Evolutionary conservation across 1,284 basidiomycete species (phyloP).

Genomic region (Abortiporus biennis): DNA sequence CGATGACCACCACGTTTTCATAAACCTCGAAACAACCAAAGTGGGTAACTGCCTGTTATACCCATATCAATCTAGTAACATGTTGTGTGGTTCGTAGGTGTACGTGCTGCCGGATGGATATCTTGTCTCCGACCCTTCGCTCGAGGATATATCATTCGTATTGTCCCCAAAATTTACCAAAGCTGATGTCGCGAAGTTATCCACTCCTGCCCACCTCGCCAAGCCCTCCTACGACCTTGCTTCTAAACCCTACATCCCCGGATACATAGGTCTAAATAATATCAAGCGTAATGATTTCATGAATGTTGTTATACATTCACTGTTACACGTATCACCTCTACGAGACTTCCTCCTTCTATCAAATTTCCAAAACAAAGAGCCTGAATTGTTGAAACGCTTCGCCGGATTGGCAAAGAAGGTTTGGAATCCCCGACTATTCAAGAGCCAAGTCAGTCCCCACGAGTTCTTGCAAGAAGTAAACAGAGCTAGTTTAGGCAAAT

Average conservation of each 20-base stretch:
- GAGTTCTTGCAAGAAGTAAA: slow-evolving; percentile 97
- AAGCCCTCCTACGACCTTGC: slow-evolving; percentile 81
- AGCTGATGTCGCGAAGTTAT: slow-evolving; percentile 43
- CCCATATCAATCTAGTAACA: slow-evolving; percentile 8
- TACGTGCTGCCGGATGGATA: slow-evolving; percentile 99
- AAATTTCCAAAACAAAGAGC: slow-evolving; percentile 61
- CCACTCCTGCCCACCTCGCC: slow-evolving; percentile 54
- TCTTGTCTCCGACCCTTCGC: slow-evolving; percentile 88
- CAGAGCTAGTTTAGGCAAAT: slow-evolving; percentile 82
- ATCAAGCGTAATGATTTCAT: slow-evolving; percentile 97
- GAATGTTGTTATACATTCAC: slow-evolving; percentile 93
- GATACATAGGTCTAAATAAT: slow-evolving; percentile 96
- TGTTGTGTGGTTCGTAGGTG: slow-evolving; percentile 51
- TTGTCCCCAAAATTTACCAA: slow-evolving; percentile 80
- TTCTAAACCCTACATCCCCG: slow-evolving; percentile 81
- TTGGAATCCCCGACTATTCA: slow-evolving; percentile 96
- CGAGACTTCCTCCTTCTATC: slow-evolving; percentile 85
- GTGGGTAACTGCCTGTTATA: slow-evolving; percentile 34
- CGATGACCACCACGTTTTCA: slow-evolving; percentile 97
- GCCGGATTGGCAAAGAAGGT: slow-evolving; percentile 84
- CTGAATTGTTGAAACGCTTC: slow-evolving; percentile 88
- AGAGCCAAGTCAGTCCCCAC: slow-evolving; percentile 96
- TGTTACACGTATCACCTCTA: slow-evolving; percentile 87
- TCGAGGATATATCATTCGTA: slow-evolving; percentile 92
- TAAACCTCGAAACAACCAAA: slow-evolving; percentile 91